These are phyloP conservation scores for Discostella stelligeroides DNA, from an alignment of 108 stramenopile genomes.

Conservation along the genomic window DNA sequence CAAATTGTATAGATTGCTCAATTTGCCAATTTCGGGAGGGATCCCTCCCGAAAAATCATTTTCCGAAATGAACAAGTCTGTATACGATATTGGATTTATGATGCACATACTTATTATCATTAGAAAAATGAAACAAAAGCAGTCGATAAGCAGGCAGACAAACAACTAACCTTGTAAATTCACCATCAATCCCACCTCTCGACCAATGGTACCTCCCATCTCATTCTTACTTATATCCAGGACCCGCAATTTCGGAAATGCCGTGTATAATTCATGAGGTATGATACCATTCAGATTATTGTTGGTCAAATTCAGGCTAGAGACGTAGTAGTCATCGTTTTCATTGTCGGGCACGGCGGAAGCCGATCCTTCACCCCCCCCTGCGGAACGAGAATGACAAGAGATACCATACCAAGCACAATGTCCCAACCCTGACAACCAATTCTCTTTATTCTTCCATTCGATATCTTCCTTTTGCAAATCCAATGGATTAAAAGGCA, in stretches of 20 bases:
- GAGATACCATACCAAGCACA: constrained; percentile 44
- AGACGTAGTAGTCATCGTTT: constrained; percentile 39
- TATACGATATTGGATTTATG: no score
- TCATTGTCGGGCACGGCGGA: neutral
- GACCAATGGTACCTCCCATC: constrained; percentile 43
- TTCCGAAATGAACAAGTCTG: constrained; percentile 8
- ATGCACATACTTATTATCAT: no score
- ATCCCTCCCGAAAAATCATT: constrained; percentile 19
- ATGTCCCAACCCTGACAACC: constrained; percentile 30
- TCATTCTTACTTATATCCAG: constrained; percentile 56
- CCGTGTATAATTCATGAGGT: constrained; percentile 51
- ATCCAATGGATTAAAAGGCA: constrained; percentile 1
- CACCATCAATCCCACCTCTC: constrained; percentile 40
- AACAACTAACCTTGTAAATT: constrained; percentile 38
- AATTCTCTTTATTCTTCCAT: constrained; percentile 30
- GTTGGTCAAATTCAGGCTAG: constrained; percentile 53
- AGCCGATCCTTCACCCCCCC: neutral
- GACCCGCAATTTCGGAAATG: constrained; percentile 32
- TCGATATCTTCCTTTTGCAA: constrained; percentile 2
- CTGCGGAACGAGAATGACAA: constrained; percentile 31
- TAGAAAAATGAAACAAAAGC: no score
- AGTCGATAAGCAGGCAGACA: neutral
- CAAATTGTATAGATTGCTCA: constrained; percentile 35
- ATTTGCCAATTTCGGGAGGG: constrained; percentile 31
- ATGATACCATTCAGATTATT: constrained; percentile 63